Percentiles rank a stretch among this genome's conserved stretches.
These are phyloP conservation scores for Batkoa obscura DNA, from an alignment of 371 early-diverging fungal species.

Conservation along the genomic window DNA sequence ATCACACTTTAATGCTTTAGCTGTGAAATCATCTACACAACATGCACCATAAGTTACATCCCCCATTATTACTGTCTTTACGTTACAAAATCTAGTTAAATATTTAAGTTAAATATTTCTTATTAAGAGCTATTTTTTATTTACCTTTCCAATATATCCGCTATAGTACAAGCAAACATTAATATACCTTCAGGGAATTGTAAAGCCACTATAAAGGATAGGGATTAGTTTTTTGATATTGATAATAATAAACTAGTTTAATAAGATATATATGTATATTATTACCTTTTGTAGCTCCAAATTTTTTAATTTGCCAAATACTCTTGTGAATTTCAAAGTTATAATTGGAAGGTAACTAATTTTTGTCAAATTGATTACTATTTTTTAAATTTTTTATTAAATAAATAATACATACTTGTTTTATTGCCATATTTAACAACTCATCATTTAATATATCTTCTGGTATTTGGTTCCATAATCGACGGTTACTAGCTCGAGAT, in stretches of 20 bases:
- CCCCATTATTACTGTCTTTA: conserved; percentile 91
- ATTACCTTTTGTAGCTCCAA: conserved; percentile 52
- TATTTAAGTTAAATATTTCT: background rate
- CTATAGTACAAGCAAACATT: conserved; percentile 82
- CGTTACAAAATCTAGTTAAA: conserved; percentile 45
- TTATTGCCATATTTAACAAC: conserved; percentile 58
- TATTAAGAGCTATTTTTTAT: background rate
- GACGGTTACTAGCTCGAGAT: background rate
- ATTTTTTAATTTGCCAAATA: conserved; percentile 73
- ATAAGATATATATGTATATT: background rate
- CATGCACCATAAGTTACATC: conserved; percentile 99
- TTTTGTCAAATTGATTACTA: background rate
- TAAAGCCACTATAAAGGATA: conserved; percentile 50
- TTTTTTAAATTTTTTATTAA: background rate
- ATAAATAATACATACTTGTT: conserved; percentile 20
- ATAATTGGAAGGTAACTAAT: conserved; percentile 84
- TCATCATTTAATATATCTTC: conserved; percentile 64
- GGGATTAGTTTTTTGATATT: too few relatives aligned
- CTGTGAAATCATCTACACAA: conserved; percentile 97
- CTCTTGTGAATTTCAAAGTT: conserved; percentile 99
- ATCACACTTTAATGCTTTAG: conserved; percentile 84
- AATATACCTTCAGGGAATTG: conserved; percentile 99
- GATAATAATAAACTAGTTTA: background rate
- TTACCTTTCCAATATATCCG: conserved; percentile 77
- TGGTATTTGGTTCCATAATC: conserved; percentile 64